These are phyloP conservation scores for Penicillium sp. DNA, from an alignment of 2,329 filamentous ascomycete genomes.

Conservation along the genomic window DNA sequence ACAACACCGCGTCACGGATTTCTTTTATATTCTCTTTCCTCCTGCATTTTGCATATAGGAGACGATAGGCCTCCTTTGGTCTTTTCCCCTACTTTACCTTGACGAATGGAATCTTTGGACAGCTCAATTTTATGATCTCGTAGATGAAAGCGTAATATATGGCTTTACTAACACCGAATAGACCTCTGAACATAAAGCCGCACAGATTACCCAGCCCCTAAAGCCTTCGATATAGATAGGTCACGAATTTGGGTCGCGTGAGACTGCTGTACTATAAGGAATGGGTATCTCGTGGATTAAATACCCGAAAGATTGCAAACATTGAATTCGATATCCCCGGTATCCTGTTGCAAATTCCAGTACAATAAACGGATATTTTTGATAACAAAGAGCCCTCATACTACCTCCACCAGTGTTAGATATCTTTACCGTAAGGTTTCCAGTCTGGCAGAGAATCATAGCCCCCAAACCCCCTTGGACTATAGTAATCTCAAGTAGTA, in stretches of 20 bases:
- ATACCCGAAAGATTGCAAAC: no score
- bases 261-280: no score
- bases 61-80: slow-evolving; percentile 7
- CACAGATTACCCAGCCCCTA: neutral
- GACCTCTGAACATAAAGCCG: neutral
- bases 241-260: neutral
- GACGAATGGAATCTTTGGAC: slow-evolving; percentile 24
- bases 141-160: neutral
- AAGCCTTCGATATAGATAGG: neutral
- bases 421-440: no score
- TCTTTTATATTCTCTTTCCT: slow-evolving; percentile 17
- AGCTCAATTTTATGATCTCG: slow-evolving; percentile 8
- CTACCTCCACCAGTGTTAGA: no score
- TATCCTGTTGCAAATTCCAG: no score
- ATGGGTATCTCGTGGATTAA: no score
- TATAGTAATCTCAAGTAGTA: neutral
- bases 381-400: no score
- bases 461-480: no score
- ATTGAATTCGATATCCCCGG: no score
- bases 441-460: no score
- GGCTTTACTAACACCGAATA: neutral
- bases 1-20: slow-evolving; percentile 10
- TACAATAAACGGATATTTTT: no score
- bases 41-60: neutral
- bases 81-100: slow-evolving; percentile 11